Evolutionary conservation across 75 land plant genomes (phyloP).

Genomic region (Selaginella tamariscina): DNA sequence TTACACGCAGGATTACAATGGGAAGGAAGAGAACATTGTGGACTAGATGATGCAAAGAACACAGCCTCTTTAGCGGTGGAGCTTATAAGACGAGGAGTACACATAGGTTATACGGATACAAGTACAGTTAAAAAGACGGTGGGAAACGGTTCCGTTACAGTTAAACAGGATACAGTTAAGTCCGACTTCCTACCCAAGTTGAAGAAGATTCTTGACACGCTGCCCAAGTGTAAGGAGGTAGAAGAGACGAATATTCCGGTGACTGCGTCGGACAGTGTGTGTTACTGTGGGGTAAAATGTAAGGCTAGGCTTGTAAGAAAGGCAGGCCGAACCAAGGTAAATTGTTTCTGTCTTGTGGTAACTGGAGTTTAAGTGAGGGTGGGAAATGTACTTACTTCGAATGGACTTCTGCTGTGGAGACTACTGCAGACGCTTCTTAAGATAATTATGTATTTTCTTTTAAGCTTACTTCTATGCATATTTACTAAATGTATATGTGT

Average conservation of each 20-base stretch:
- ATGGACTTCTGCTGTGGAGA: constrained; percentile 33
- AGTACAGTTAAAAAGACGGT: constrained; percentile 29
- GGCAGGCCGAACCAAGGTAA: constrained; percentile 53
- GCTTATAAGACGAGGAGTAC: constrained; percentile 51
- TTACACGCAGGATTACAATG: constrained; percentile 57
- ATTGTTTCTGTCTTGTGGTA: constrained; percentile 66
- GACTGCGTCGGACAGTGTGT: constrained; percentile 15
- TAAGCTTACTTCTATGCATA: too few relatives aligned
- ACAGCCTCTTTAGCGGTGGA: constrained; percentile 60
- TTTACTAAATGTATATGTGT: too few relatives aligned
- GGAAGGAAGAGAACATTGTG: constrained; percentile 90
- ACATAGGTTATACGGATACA: constrained; percentile 36
- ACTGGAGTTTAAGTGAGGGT: constrained; percentile 43
- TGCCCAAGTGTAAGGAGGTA: background rate
- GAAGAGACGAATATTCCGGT: background rate
- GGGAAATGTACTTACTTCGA: constrained; percentile 43
- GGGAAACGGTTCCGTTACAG: constrained; percentile 14
- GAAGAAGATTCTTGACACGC: constrained; percentile 12
- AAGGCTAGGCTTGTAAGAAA: constrained; percentile 30
- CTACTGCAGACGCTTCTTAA: too few relatives aligned
- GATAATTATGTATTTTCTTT: too few relatives aligned
- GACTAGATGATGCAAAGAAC: constrained; percentile 86
- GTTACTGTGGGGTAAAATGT: constrained; percentile 54
- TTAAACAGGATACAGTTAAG: background rate
- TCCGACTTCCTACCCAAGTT: constrained; percentile 10